Evolutionary conservation across 177 flowering plant genomes (phyloP).

Genomic region (Tripterygium wilfordii): DNA sequence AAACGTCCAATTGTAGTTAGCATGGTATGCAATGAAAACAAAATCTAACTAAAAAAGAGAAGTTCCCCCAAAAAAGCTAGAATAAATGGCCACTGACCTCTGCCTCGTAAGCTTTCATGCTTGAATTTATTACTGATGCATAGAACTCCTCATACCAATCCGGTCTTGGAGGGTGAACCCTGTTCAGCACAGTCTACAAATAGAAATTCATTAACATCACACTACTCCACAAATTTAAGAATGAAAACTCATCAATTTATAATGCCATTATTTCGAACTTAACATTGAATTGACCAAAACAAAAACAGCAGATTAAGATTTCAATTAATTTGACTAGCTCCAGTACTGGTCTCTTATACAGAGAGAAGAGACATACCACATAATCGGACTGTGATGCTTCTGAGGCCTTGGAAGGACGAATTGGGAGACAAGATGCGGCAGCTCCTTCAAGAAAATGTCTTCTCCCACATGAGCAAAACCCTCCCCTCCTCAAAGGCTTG

Average conservation of each 20-base stretch:
- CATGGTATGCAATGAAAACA: not conserved
- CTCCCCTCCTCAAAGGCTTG: too few relatives aligned
- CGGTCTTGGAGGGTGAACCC: slow-evolving; percentile 65
- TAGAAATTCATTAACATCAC: not conserved
- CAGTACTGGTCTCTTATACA: not conserved
- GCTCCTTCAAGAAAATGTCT: slow-evolving; percentile 38
- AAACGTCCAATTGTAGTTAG: not conserved
- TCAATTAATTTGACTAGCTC: too few relatives aligned
- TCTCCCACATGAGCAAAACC: slow-evolving; percentile 44
- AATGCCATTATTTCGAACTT: too few relatives aligned
- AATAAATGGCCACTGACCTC: slow-evolving; percentile 39
- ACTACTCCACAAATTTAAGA: too few relatives aligned
- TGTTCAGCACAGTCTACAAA: slow-evolving; percentile 49
- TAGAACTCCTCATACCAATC: slow-evolving; percentile 84
- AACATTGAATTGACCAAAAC: too few relatives aligned
- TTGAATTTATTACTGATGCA: slow-evolving; percentile 41
- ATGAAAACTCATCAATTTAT: too few relatives aligned
- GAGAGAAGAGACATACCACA: slow-evolving; percentile 11
- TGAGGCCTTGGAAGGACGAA: slow-evolving; percentile 19
- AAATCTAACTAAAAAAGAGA: not conserved
- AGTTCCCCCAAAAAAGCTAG: not conserved
- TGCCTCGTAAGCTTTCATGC: slow-evolving; percentile 58
- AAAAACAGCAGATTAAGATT: too few relatives aligned
- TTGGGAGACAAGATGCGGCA: slow-evolving; percentile 16
- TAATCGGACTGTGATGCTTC: slow-evolving; percentile 13